Evolutionary conservation across 2,329 filamentous ascomycete species (phyloP).

Genomic region (Fusarium redolens): DNA sequence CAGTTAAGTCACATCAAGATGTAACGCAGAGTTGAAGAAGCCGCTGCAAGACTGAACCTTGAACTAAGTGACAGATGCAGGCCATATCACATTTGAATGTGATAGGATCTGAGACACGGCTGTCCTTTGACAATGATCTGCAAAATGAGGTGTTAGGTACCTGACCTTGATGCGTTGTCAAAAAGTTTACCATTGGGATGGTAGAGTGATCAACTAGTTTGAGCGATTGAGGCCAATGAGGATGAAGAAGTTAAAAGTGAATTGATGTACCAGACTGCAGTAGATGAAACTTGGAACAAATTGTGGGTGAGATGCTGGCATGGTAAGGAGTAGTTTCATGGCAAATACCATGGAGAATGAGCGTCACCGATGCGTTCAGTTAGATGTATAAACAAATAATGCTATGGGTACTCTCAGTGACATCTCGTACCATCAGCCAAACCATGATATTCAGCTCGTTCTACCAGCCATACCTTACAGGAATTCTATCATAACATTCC

Average conservation of each 20-base stretch:
- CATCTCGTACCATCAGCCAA: background rate
- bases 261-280: background rate
- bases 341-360: background rate
- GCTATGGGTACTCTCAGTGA: background rate
- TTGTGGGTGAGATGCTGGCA: background rate
- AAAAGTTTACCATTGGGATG: slow-evolving; percentile 12
- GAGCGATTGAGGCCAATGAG: slow-evolving; percentile 11
- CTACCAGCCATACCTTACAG: background rate
- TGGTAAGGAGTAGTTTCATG: background rate
- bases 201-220: slow-evolving; percentile 24
- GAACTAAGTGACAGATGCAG: background rate
- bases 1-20: background rate
- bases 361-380: background rate
- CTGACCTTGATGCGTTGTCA: slow-evolving; percentile 24
- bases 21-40: background rate
- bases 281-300: background rate
- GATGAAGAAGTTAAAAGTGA: background rate
- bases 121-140: background rate
- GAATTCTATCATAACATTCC: background rate
- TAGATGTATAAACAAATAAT: background rate
- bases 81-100: background rate
- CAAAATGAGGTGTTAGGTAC: slow-evolving; percentile 2
- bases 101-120: slow-evolving; percentile 30
- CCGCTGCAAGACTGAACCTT: slow-evolving; percentile 2
- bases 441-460: background rate